Conservation (phyloP, 2,329 filamentous ascomycete species). For the Achaetomium macrosporum region DNA sequence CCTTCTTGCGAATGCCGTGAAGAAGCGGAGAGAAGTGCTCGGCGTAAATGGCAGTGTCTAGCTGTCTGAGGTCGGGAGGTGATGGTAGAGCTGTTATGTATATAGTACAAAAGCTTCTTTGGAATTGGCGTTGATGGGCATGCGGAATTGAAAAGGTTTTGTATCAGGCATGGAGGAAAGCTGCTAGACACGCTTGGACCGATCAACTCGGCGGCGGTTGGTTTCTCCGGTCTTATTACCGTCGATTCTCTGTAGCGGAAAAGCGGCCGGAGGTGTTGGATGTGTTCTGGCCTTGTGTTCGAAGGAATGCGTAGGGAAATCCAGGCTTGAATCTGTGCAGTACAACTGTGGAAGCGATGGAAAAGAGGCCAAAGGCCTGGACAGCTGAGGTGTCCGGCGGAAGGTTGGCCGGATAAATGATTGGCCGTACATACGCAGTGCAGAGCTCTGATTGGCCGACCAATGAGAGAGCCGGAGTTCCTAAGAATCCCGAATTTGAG, state of each 20-base stretch:
- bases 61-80: not conserved
- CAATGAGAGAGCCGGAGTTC: constrained; percentile 25
- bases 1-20: constrained; percentile 72
- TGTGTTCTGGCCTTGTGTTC: too few relatives aligned
- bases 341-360: not conserved
- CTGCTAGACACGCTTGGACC: not conserved
- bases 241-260: too few relatives aligned
- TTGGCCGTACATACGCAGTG: constrained; percentile 13
- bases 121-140: not conserved
- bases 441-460: constrained; percentile 17
- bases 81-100: not conserved
- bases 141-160: not conserved
- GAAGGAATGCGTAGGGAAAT: too few relatives aligned
- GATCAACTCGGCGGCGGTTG: too few relatives aligned
- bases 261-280: too few relatives aligned
- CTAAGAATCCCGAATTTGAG: constrained; percentile 29
- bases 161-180: not conserved
- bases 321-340: too few relatives aligned
- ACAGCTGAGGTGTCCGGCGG: not conserved
- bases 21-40: constrained; percentile 56
- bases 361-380: not conserved
- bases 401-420: constrained; percentile 21
- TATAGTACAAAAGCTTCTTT: not conserved
- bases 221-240: too few relatives aligned
- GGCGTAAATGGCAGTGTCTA: constrained; percentile 26